These are phyloP conservation scores for Trichosporon sp. DNA, from an alignment of 1,284 basidiomycete genomes.

Conservation along the genomic window DNA sequence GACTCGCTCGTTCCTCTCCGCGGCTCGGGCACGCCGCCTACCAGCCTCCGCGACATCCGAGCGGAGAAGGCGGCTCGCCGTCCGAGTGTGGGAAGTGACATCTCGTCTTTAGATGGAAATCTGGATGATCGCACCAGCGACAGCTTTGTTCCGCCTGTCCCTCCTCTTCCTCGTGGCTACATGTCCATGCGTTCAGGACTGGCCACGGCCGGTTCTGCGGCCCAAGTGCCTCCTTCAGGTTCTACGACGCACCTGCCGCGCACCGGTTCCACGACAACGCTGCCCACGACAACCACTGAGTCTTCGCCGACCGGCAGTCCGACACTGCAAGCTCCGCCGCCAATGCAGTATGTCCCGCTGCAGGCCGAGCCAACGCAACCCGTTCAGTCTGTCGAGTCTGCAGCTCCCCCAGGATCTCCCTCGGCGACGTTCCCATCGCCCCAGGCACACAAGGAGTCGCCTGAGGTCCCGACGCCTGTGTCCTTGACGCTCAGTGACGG, in stretches of 20 bases:
- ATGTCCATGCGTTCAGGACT: constrained; percentile 61
- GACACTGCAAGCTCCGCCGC: constrained; percentile 21
- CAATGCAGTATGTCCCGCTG: constrained; percentile 27
- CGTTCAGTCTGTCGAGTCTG: not conserved
- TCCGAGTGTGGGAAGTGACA: constrained; percentile 77
- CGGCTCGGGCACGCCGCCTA: constrained; percentile 62
- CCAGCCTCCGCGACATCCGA: constrained; percentile 65
- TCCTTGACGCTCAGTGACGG: constrained; percentile 47
- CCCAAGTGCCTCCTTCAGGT: constrained; percentile 13
- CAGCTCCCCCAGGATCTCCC: constrained; percentile 1
- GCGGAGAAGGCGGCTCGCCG: constrained; percentile 39
- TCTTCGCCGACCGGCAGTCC: constrained; percentile 16
- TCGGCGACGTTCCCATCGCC: constrained; percentile 23
- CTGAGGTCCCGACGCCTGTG: constrained; percentile 42
- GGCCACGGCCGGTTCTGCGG: constrained; percentile 25
- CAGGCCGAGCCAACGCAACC: constrained; percentile 16
- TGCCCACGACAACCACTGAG: not conserved
- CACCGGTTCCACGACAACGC: constrained; percentile 7
- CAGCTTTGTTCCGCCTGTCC: constrained; percentile 82
- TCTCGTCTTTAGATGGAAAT: constrained; percentile 60
- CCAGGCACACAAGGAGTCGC: constrained; percentile 26
- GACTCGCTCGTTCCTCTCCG: constrained; percentile 60
- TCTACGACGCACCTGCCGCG: constrained; percentile 28
- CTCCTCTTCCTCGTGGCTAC: constrained; percentile 91
- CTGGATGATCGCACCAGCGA: constrained; percentile 53